These are phyloP conservation scores for Eutypella sp. DNA, from an alignment of 2,329 filamentous ascomycete species.

Conservation along the genomic window DNA sequence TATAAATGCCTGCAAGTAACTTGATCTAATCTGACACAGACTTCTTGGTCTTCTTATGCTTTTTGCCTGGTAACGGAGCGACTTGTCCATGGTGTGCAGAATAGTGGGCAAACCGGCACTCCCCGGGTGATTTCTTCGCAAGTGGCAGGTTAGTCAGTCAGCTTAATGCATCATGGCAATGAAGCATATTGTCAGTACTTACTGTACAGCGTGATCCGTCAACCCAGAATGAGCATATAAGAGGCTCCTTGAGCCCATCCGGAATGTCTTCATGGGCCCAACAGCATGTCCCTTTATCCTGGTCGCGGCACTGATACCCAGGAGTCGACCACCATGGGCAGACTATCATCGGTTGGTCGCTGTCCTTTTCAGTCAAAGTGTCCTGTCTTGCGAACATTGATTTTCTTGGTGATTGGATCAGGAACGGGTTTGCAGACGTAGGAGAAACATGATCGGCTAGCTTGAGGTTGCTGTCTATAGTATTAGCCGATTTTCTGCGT, in stretches of 20 bases:
- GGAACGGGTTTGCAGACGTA: background rate
- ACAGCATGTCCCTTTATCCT: conserved; percentile 7
- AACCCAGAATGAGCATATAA: conserved; percentile 20
- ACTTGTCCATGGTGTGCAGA: conserved; percentile 2
- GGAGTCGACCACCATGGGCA: conserved; percentile 19
- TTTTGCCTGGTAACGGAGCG: conserved; percentile 6
- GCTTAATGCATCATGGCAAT: background rate
- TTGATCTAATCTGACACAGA: background rate
- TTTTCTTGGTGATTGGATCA: too few relatives aligned
- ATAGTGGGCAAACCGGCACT: conserved; percentile 16
- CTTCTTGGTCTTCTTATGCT: conserved; percentile 6
- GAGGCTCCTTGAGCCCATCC: conserved; percentile 11
- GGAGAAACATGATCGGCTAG: background rate
- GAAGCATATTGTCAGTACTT: background rate
- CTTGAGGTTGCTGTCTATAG: background rate
- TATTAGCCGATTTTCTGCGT: background rate
- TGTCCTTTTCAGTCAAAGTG: background rate
- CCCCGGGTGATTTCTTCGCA: conserved; percentile 4
- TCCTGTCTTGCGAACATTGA: too few relatives aligned
- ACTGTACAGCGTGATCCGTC: conserved; percentile 10
- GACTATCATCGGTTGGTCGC: conserved; percentile 6
- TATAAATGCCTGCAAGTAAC: too few relatives aligned
- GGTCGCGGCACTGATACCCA: conserved; percentile 11
- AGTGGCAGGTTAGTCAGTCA: background rate
- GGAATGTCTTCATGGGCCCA: conserved; percentile 11